These are phyloP conservation scores for Tuber indicum DNA, from an alignment of 495 filamentous ascomycete genomes.

Conservation along the genomic window DNA sequence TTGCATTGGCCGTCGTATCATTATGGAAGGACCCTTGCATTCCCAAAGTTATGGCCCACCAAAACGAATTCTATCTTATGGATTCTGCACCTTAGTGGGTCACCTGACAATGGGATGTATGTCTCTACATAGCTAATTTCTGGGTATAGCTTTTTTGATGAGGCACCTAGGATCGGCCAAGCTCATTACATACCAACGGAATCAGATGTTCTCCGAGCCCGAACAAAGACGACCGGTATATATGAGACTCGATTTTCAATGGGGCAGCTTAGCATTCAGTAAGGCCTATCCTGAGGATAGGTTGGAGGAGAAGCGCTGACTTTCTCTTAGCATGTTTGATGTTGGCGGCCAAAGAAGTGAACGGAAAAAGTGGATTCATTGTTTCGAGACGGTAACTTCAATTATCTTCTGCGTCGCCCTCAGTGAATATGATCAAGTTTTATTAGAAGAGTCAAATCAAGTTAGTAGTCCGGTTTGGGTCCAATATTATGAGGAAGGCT, in stretches of 20 bases:
- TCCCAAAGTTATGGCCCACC: conserved; percentile 77
- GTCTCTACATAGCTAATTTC: conserved; percentile 20
- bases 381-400: conserved; percentile 99
- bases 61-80: conserved; percentile 98
- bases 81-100: conserved; percentile 97
- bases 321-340: conserved; percentile 80
- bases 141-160: conserved; percentile 77
- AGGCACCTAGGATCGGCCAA: conserved; percentile 76
- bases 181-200: conserved; percentile 83
- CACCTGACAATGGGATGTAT: conserved; percentile 17
- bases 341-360: conserved; percentile 95
- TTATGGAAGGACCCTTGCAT: conserved; percentile 88
- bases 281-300: conserved; percentile 44
- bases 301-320: conserved; percentile 36
- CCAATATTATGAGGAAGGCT: neutral
- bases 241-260: conserved; percentile 97
- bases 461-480: conserved; percentile 47
- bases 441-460: conserved; percentile 95
- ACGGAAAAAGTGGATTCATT: conserved; percentile 99
- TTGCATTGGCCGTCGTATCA: conserved; percentile 74
- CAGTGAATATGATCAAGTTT: conserved; percentile 96
- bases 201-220: conserved; percentile 83
- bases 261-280: conserved; percentile 98
- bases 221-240: conserved; percentile 99
- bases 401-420: conserved; percentile 99